Evolutionary conservation across 2,329 filamentous ascomycete genomes (phyloP), one percentile per base, ranked within the genome.

Genomic region (Aspergillus bombycis): DNA sequence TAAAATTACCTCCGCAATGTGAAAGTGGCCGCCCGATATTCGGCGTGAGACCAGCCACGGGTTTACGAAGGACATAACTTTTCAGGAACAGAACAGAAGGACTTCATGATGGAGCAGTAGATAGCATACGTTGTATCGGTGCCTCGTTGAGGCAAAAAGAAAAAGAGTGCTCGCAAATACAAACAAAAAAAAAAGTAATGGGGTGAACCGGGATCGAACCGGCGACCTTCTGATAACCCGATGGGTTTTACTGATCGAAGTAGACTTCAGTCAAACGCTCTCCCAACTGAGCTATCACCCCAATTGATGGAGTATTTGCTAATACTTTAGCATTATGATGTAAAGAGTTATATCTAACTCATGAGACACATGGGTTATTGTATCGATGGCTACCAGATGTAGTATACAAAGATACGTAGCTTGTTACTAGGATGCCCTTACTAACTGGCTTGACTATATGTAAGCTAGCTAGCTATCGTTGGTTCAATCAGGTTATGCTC

Each of bases 211-310:
- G 52, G 52, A 12, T 55, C 9, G 52, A 55, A 55, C 52, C 52
- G 12, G 32, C 34, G 52, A 55, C 52, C 52, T 54, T 26, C 10
- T 16, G 52, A 54, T 54, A 8, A 53, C n/a, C 30, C 9, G 16
- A 3, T 26, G 9, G 30, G 52, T 26, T 10, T 23, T 12, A 36
- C 12, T 54, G 52, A 54, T 54, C 12, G 32, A 55, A 38, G 32
- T 55, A 26, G 38, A 55, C 52, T 55, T 55, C 52, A 55, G 52
- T 55, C 52, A 10, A 8, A 38, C 52, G 52, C 52, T 30, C 52
- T 55, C 52, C 52, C 52, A 55, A 38, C 52, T 55, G 52, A 30
- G 52, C 52, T 28, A 55, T 55, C 52, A 19, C 32, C 52, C 32
- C 52, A 54, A 9, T 36, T 55, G 32, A 16, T 55, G 32, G n/a